These are phyloP conservation scores for Ensete ventricosum DNA, from an alignment of 176 grass and related monocot species.

Conservation along the genomic window DNA sequence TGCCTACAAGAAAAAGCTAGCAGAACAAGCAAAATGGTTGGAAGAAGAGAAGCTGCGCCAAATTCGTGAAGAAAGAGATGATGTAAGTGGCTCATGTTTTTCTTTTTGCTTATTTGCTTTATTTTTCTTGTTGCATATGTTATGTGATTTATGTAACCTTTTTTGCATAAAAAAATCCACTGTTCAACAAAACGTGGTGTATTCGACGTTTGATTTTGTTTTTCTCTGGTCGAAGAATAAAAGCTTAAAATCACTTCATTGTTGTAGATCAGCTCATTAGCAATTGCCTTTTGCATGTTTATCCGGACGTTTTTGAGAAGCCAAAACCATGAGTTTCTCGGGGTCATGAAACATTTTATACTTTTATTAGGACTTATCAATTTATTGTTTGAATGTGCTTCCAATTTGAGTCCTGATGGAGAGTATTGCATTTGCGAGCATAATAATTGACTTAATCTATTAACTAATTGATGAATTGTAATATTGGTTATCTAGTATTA, in stretches of 20 bases:
- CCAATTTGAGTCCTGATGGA: neutral
- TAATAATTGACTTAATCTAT: neutral
- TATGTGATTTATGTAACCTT: no score
- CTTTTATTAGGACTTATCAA: neutral
- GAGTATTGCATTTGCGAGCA: neutral
- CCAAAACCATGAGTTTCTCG: neutral
- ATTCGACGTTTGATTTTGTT: no score
- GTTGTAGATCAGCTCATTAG: no score
- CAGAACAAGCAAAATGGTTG: conserved; percentile 75
- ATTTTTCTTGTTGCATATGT: neutral
- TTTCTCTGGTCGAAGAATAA: no score
- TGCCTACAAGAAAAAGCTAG: conserved; percentile 90
- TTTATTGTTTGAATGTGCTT: neutral
- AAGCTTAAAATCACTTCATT: no score
- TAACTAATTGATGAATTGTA: no score
- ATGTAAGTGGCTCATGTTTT: conserved; percentile 47
- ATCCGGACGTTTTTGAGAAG: no score
- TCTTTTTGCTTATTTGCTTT: neutral
- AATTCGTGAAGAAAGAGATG: conserved; percentile 74
- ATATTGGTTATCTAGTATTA: no score
- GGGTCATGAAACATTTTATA: neutral
- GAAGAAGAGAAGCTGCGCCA: conserved; percentile 70
- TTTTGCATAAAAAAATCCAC: no score
- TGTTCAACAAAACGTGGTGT: no score
- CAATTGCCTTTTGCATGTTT: no score